These are phyloP conservation scores for Poa annua DNA, from an alignment of 176 grass and related monocot genomes.

Conservation along the genomic window DNA sequence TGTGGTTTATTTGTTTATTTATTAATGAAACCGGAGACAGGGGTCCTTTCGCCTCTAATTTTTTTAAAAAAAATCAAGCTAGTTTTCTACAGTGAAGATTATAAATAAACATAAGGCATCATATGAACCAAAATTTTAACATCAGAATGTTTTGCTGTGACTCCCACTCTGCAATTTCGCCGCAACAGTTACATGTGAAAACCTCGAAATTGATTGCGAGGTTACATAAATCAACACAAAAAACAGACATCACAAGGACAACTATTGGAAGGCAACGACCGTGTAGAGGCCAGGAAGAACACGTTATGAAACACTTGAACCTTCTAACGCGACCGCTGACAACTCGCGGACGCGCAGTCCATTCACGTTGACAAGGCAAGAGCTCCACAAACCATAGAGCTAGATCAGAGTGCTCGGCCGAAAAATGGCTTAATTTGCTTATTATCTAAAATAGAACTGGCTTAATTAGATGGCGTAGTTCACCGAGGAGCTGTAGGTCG, in stretches of 20 bases:
- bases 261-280: slow-evolving; percentile 2
- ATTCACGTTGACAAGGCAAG: slow-evolving; percentile 3
- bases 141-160: background rate
- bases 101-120: background rate
- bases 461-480: slow-evolving; percentile 44
- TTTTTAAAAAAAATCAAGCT: too few relatives aligned
- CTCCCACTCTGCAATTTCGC: background rate
- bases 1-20: too few relatives aligned
- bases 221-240: background rate
- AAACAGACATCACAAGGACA: background rate
- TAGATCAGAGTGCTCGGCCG: background rate
- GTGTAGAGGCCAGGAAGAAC: background rate
- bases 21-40: too few relatives aligned
- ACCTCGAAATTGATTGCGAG: background rate
- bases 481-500: background rate
- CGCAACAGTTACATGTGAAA: background rate
- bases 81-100: background rate
- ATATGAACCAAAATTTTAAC: background rate
- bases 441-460: too few relatives aligned
- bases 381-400: background rate
- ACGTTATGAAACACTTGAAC: background rate
- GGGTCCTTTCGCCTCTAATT: too few relatives aligned
- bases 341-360: slow-evolving; percentile 39
- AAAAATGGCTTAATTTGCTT: too few relatives aligned
- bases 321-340: slow-evolving; percentile 36